Base-by-base conservation (phyloP, 345 rosid species). In the Melaleuca alternifolia region DNA sequence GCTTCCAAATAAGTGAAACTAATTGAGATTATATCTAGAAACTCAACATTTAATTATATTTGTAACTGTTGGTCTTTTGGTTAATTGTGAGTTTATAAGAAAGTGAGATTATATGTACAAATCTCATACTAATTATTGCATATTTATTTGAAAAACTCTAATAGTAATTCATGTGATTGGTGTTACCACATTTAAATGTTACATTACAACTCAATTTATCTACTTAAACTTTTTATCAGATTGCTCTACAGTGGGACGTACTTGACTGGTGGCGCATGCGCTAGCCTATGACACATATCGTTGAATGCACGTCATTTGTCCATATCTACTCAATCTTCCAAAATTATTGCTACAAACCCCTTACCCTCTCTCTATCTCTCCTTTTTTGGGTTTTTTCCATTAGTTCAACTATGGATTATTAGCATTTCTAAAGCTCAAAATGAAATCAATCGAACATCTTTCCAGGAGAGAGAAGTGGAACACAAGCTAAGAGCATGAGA, bases 241-340 rank as follows among this genome's bases (percentile, higher is more conserved):
- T 54, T 54, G 59, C 59, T 54, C 11, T 54, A 11, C n/a, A 5
- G 11, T 54, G 11, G 11, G n/a, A 21, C n/a, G 7, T 54, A 26
- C 4, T 71, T 18, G 24, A 33, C 0, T 0, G 0, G 3, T 18
- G 24, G 46, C 37, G 24, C 79, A 18, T 0, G 3, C 33, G 79
- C 79, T 71, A 71, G 24, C 48, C 2, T 5, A 6, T 9, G 10
- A 33, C 24, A 18, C 48, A 2, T 3, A 0, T 16, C 11, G 76
- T 33, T 33, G 3, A 62, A 62, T 62, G 41, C 41, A 62, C 76
- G 6, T 28, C 76, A 14, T 20, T 65, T 10, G 0, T 71, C 79
- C 24, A 71, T 33, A 18, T 65, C 79, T 33, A 65, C 24, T 16
- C 3, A 6, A 2, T 10, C 79, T 71, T 33, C 59, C 59, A 23